Base-by-base conservation (phyloP, 495 filamentous ascomycete species). In the Penicillium cataractarum region DNA sequence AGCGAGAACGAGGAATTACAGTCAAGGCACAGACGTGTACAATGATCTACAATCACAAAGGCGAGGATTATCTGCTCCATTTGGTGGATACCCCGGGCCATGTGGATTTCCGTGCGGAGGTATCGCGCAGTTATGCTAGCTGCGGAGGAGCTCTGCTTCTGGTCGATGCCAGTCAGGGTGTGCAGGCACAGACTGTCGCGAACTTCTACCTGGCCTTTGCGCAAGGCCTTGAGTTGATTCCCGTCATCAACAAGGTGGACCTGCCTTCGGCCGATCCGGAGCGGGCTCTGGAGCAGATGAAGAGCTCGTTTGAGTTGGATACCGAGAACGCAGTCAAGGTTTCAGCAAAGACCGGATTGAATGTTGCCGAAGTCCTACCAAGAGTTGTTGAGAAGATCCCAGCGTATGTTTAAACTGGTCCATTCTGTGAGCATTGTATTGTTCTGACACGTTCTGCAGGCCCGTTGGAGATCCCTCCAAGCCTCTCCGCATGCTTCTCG, bases 1-100 rank as follows among this genome's bases (percentile, higher is more conserved):
- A 99, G 73, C 83, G 96, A 31, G 92, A 97, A 74, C 85, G 95
- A 31, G 95, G 95, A 49, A 99, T 99, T 70, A 99, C 95, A 3
- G 95, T 99, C 73, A 99, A 99, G 80, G 95, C 95, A 48, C 96
- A 99, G 79, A 98, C 95, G 57, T 98, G 96, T 79, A 93, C 87
- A 37, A 99, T 99, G 95, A 83, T 99, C 44, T 97, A 97, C 76
- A 91, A 91, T 37, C 80, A 93, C 73, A 80, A 91, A 22, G 92
- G 90, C 3, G 82, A 89, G 57, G 95, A 99, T 71, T 97, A 98
- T 76, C 81, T 99, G 27, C 79, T 99, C 13, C 95, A 99, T 77
- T 82, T 99, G 44, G 93, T 99, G 53, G 95, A 99, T 77, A 99
- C 95, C 0, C 95, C 95, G 12, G 95, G 95, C 9, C 95, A 99